Evolutionary conservation across 2,329 filamentous ascomycete species (phyloP).

Genomic region (Colletotrichum tropicicola): DNA sequence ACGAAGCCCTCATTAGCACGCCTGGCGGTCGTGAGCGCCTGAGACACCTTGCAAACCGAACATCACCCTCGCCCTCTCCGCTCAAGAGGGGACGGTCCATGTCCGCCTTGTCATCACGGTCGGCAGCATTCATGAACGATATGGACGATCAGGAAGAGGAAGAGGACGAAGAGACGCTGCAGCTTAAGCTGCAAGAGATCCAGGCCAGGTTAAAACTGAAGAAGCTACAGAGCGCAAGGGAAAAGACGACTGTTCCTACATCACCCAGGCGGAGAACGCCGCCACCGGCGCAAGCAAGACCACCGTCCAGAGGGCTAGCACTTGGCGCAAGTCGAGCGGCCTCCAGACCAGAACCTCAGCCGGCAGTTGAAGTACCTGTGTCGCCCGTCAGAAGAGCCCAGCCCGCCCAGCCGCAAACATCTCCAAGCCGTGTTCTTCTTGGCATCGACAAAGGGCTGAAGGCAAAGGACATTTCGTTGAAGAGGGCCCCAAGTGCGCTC

Average conservation of each 20-base stretch:
- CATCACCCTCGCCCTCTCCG: constrained; percentile 75
- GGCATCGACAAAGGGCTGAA: constrained; percentile 91
- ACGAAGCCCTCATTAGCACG: constrained; percentile 71
- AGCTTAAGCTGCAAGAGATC: constrained; percentile 87
- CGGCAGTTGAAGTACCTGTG: constrained; percentile 75
- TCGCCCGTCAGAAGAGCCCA: constrained; percentile 73
- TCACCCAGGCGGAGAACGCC: constrained; percentile 14
- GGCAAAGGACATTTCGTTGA: constrained; percentile 85
- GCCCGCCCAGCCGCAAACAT: constrained; percentile 65
- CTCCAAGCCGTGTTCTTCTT: constrained; percentile 80
- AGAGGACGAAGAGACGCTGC: constrained; percentile 89
- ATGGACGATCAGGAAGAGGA: constrained; percentile 64
- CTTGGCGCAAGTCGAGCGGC: constrained; percentile 30
- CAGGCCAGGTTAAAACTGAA: constrained; percentile 89
- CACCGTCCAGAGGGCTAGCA: constrained; percentile 37
- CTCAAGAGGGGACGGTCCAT: constrained; percentile 54
- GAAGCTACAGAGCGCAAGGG: constrained; percentile 76
- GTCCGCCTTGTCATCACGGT: constrained; percentile 37
- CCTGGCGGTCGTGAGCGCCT: constrained; percentile 83
- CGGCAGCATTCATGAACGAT: constrained; percentile 32
- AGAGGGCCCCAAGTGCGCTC: constrained; percentile 68
- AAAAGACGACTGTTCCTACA: constrained; percentile 39
- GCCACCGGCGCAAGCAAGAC: constrained; percentile 24
- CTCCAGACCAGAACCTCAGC: constrained; percentile 34
- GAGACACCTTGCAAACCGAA: constrained; percentile 71